Conservation (phyloP, 176 grass and related monocot genomes). For the Eleusine indica region DNA sequence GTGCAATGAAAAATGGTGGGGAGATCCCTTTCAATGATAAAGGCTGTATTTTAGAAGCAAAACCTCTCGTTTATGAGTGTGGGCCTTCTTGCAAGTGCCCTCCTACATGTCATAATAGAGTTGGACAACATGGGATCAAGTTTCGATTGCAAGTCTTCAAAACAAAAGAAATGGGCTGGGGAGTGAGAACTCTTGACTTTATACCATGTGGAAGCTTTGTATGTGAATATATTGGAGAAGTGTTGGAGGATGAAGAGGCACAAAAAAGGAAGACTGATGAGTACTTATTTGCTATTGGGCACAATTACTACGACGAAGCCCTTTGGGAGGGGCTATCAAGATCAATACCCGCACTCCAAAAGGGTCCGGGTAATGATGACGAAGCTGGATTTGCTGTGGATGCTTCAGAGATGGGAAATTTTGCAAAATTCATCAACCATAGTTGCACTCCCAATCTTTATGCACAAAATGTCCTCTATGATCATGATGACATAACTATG, state of each 20-base stretch:
- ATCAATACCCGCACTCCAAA: constrained; percentile 74
- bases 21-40: constrained; percentile 71
- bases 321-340: constrained; percentile 76
- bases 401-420: constrained; percentile 67
- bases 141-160: constrained; percentile 83
- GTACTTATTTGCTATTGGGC: constrained; percentile 75
- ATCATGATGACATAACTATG: constrained; percentile 64
- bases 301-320: constrained; percentile 71
- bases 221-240: constrained; percentile 81
- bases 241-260: constrained; percentile 74
- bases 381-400: constrained; percentile 63
- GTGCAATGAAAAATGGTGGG: constrained; percentile 78
- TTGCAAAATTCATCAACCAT: constrained; percentile 80
- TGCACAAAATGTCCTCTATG: constrained; percentile 80
- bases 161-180: constrained; percentile 84
- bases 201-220: constrained; percentile 85
- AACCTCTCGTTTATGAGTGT: constrained; percentile 83
- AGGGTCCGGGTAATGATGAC: constrained; percentile 36
- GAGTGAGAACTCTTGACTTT: constrained; percentile 67
- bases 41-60: constrained; percentile 62
- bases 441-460: constrained; percentile 79
- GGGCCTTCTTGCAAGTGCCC: constrained; percentile 85
- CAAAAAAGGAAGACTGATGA: constrained; percentile 71
- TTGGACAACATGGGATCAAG: constrained; percentile 73
- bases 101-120: constrained; percentile 78